Evolutionary conservation across 1,284 basidiomycete species (phyloP).

Genomic region (Ganoderma boninense): DNA sequence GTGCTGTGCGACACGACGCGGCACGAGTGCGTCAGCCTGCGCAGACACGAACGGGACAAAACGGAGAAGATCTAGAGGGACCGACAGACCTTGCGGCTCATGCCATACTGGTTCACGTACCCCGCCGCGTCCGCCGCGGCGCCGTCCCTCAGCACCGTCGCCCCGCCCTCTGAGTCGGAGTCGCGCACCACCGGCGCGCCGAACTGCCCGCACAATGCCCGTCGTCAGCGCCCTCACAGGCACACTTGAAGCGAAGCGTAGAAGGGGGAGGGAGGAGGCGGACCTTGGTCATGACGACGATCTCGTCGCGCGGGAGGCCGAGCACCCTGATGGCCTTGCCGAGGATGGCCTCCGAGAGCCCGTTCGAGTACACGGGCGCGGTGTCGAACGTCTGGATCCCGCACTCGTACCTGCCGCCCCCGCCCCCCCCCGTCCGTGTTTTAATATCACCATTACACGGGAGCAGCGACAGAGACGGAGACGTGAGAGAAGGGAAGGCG

Average conservation of each 20-base stretch:
- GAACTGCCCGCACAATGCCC: constrained; percentile 5
- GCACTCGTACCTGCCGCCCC: constrained; percentile 28
- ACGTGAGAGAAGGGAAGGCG: no score
- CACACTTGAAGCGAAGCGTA: no score
- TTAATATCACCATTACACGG: not conserved
- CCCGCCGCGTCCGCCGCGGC: constrained; percentile 14
- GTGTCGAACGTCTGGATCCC: constrained; percentile 40
- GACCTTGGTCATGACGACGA: constrained; percentile 85
- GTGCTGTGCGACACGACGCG: no score
- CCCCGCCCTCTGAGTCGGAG: no score
- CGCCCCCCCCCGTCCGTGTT: no score
- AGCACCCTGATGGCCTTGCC: constrained; percentile 83
- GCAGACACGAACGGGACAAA: no score
- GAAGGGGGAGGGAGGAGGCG: not conserved
- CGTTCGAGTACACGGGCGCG: constrained; percentile 49
- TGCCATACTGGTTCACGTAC: constrained; percentile 36
- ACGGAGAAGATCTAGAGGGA: no score
- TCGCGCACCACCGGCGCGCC: constrained; percentile 6
- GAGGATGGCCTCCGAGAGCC: constrained; percentile 75
- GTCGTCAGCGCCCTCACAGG: not conserved
- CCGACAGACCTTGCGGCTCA: no score
- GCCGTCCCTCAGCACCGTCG: not conserved
- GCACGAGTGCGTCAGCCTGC: no score
- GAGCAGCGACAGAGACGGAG: no score
- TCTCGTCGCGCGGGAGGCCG: constrained; percentile 76